Evolutionary conservation across 192 early-diverging fungal genomes (phyloP), one percentile per base, ranked within the genome.

Genomic region (Dimargaris verticillata): DNA sequence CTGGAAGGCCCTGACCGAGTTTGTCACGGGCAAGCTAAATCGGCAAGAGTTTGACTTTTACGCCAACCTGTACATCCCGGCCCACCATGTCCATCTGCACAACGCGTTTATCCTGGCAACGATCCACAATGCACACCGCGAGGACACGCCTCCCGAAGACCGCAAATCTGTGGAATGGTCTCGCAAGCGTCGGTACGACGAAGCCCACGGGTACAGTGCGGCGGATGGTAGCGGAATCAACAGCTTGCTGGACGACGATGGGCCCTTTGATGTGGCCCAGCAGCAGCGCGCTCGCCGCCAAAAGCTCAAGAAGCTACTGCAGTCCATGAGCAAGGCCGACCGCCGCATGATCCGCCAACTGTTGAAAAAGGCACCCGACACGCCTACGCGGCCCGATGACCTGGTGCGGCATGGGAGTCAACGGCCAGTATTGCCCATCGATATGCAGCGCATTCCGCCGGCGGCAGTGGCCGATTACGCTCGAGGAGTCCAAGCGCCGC

Each of bases 1-100:
- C 63, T 87, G 85, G 85, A 69, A 82, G 41, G 82, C 83, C 4
- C 68, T 87, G 53, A 75, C 80, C 25, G 82, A 87, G 44, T 87
- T 87, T 70, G 80, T 87, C 29, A 80, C 78, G 44, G 85, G 85
- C 69, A 83, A 79, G 62, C 74, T 87, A 29, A 84, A 85, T 61
- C 79, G 83, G 14, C 83, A 83, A 60, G 85, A 87, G 64, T 87
- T 87, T 45, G 85, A 87, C 70, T 85, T 84, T 71, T 87, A 84
- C 63, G 85, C 83, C 43, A 81, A 84, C 68, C 66, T 84, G 28
- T 85, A 87, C 57, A 48, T 77, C 29, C 64, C 72, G 3, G 72
- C 66, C 60, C 68, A 73, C 57, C 71, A 70, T 53, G 69, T 82
- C 0, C 67, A 68, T 14, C 69, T 87, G 41, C 85, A 87, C 67